A percentile compares a stretch with the other conserved stretches of the same genome.
Conservation (phyloP, 441 rosid species). For the Kokia cookei region DNA sequence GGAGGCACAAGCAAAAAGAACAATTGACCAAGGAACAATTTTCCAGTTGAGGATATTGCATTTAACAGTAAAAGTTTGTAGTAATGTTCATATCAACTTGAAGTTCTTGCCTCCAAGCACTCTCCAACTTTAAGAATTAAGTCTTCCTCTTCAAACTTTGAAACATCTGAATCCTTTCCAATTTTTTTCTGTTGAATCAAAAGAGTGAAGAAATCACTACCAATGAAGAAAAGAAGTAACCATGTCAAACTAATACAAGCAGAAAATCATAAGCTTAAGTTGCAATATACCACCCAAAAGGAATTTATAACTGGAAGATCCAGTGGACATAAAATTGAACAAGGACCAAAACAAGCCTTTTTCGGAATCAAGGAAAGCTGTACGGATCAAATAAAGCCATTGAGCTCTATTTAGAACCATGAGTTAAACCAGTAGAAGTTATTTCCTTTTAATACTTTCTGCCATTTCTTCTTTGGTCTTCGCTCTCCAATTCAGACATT, state of each 20-base stretch:
- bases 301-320: background rate
- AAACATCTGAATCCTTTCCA: conserved; percentile 65
- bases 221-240: background rate
- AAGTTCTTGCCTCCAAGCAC: conserved; percentile 81
- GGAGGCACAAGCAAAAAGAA: background rate
- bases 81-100: conserved; percentile 1
- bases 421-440: background rate
- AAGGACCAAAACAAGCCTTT: conserved; percentile 2
- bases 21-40: background rate
- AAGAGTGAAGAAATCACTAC: conserved; percentile 16
- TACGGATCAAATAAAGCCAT: background rate
- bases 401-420: background rate
- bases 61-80: background rate
- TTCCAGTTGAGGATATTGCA: background rate
- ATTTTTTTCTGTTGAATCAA: conserved; percentile 59
- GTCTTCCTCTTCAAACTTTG: conserved; percentile 69
- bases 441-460: background rate
- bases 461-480: background rate
- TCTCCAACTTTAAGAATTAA: conserved; percentile 90
- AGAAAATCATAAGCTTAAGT: background rate
- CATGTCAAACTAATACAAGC: background rate
- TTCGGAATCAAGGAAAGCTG: background rate
- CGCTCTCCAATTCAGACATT: background rate
- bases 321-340: background rate
- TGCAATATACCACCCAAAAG: background rate